Evolutionary conservation across 768 basidiomycete genomes (phyloP).

Genomic region (Suillus weaverae): DNA sequence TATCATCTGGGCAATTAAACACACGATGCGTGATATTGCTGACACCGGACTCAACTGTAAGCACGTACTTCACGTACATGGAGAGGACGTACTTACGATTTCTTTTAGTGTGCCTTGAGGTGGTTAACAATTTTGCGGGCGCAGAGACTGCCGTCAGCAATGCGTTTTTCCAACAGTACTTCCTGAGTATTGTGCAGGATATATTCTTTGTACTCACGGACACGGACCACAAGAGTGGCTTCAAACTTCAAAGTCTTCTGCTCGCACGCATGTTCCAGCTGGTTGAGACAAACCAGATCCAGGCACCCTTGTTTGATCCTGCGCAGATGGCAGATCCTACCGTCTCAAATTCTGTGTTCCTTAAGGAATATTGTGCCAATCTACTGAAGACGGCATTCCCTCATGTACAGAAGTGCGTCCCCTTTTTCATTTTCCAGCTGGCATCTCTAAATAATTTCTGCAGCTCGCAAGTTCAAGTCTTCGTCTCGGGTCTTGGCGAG

Average conservation of each 20-base stretch:
- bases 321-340: conserved; percentile 65
- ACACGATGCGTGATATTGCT: conserved; percentile 97
- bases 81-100: conserved; percentile 9
- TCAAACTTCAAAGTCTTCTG: conserved; percentile 92
- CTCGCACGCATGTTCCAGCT: conserved; percentile 93
- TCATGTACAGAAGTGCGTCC: conserved; percentile 79
- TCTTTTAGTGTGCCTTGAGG: conserved; percentile 79
- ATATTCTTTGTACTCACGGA: conserved; percentile 98
- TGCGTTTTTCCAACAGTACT: conserved; percentile 96
- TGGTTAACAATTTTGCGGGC: conserved; percentile 91
- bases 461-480: conserved; percentile 72
- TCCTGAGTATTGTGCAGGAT: conserved; percentile 90
- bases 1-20: conserved; percentile 99
- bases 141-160: conserved; percentile 80
- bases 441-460: conserved; percentile 13
- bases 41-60: conserved; percentile 83
- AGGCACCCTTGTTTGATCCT: conserved; percentile 84
- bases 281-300: conserved; percentile 78
- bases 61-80: conserved; percentile 8
- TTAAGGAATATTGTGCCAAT: conserved; percentile 84
- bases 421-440: not conserved
- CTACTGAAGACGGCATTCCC: conserved; percentile 88
- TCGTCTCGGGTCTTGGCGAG: conserved; percentile 66
- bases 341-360: conserved; percentile 76
- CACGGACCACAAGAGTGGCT: conserved; percentile 98